Percentiles rank a stretch among this genome's conserved stretches.
Evolutionary conservation across 2,329 filamentous ascomycete species (phyloP).

Genomic region (Fusarium buharicum): DNA sequence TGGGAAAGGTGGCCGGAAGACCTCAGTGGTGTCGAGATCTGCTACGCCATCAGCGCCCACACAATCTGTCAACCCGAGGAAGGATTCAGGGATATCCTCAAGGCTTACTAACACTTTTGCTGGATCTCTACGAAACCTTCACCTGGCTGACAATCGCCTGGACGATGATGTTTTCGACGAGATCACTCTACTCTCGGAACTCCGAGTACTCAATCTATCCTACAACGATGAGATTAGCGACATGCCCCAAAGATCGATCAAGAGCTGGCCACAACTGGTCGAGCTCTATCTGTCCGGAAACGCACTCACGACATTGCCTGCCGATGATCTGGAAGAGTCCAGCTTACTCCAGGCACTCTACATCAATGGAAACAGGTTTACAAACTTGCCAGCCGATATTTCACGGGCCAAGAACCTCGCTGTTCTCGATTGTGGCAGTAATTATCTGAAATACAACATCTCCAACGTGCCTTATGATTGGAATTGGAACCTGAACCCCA

Average conservation of each 20-base stretch:
- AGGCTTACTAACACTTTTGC: constrained; percentile 88
- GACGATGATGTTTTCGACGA: constrained; percentile 97
- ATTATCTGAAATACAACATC: constrained; percentile 97
- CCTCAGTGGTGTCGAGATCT: constrained; percentile 79
- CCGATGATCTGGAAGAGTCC: constrained; percentile 92
- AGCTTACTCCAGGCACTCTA: constrained; percentile 89
- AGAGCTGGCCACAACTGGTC: constrained; percentile 87
- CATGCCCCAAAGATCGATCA: constrained; percentile 87
- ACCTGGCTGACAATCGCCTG: constrained; percentile 91
- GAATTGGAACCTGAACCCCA: constrained; percentile 99
- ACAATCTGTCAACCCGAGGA: constrained; percentile 68
- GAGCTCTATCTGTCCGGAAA: constrained; percentile 97
- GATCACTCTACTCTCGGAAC: constrained; percentile 80
- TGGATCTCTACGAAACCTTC: constrained; percentile 82
- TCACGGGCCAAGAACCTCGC: constrained; percentile 93
- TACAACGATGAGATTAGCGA: constrained; percentile 92
- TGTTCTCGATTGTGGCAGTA: constrained; percentile 94
- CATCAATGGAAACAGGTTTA: constrained; percentile 98
- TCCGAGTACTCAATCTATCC: constrained; percentile 90
- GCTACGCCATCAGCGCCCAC: constrained; percentile 61
- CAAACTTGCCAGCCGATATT: constrained; percentile 93
- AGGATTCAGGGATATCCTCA: constrained; percentile 88
- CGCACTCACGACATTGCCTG: constrained; percentile 88
- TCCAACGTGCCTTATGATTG: constrained; percentile 99
- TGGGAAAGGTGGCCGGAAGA: constrained; percentile 83